Evolutionary conservation across 345 rosid species (phyloP), one percentile per base, ranked within the genome.

Genomic region (Hibiscus tridactylites): DNA sequence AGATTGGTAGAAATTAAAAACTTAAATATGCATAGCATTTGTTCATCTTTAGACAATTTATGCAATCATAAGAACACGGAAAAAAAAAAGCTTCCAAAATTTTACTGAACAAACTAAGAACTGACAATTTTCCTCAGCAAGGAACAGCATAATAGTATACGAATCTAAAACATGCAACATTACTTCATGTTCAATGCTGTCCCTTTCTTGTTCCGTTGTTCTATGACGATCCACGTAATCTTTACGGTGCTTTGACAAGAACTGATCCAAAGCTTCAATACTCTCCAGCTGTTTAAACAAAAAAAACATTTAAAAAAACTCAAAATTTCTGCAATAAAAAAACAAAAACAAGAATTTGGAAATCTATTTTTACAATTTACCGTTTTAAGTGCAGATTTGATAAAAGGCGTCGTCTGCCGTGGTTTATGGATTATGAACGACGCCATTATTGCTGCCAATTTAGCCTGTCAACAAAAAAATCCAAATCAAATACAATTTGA

Each of bases 141-240:
- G 11, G 70, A 65, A 65, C 31, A 44, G 8, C 19, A 10, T 19
- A 19, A 65, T 46, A 33, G 29, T 19, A 12, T 50, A 50, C 10
- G 58, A 60, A 42, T 9, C 31, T 9, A 46, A 26, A 71, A 46
- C 29, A 10, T 10, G 39, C 3, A 58, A 3, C 1, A 12, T 80
- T 81, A 95, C 97, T 82, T 95, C 97, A 46, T 87, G 96, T 78
- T 95, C 99, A 66, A 95, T 92, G 82, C 91, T 87, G 76, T 93
- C 98, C 70, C 91, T 88, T 82, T 91, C 96, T 60, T 85, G 92
- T 75, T 88, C 93, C 0, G 91, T 93, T 67, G 92, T 90, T 26
- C 94, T 90, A 60, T 88, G 96, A 71, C 80, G 64, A 81, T 92
- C 99, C 61, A 87, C 88, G 10, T 92, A 95, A 79, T 92, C 99